These are phyloP conservation scores for Leccinum incarnatum DNA, from an alignment of 768 basidiomycete species.

Conservation along the genomic window DNA sequence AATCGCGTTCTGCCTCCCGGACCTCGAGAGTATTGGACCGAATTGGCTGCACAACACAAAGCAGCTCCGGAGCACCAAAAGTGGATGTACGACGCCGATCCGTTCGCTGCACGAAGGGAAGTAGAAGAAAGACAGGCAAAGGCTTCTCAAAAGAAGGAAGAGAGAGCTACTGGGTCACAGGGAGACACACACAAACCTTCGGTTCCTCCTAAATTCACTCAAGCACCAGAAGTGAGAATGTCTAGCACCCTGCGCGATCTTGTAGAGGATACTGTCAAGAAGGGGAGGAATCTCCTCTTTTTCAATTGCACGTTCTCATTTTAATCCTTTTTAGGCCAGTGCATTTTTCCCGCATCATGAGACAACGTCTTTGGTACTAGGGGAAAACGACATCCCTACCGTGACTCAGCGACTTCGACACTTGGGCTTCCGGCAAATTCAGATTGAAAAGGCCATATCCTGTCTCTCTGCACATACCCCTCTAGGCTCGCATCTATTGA, in stretches of 20 bases:
- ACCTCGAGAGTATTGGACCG: slow-evolving; percentile 85
- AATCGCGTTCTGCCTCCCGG: slow-evolving; percentile 77
- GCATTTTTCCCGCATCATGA: slow-evolving; percentile 47
- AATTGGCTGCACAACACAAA: slow-evolving; percentile 70
- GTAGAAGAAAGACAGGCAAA: slow-evolving; percentile 67
- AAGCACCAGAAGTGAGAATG: slow-evolving; percentile 81
- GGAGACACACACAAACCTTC: slow-evolving; percentile 15
- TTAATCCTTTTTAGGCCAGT: slow-evolving; percentile 40
- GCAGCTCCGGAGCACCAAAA: slow-evolving; percentile 61
- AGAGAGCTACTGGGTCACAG: slow-evolving; percentile 14
- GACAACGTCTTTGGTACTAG: slow-evolving; percentile 33
- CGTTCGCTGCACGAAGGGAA: slow-evolving; percentile 69
- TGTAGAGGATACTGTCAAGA: slow-evolving; percentile 79
- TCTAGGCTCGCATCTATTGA: slow-evolving; percentile 60
- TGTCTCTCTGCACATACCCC: slow-evolving; percentile 57
- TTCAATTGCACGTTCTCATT: background rate
- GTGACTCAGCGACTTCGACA: slow-evolving; percentile 54
- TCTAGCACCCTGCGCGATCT: slow-evolving; percentile 67
- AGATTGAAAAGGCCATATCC: slow-evolving; percentile 50
- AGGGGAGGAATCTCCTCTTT: slow-evolving; percentile 41
- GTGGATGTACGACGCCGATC: slow-evolving; percentile 90
- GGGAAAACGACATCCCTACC: slow-evolving; percentile 39
- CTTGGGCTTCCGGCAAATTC: slow-evolving; percentile 64
- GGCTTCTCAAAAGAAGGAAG: slow-evolving; percentile 45
- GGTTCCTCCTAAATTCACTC: slow-evolving; percentile 39